Evolutionary conservation across 2,329 filamentous ascomycete genomes (phyloP), one percentile per base, ranked within the genome.

Genomic region (Beauveria sp.): DNA sequence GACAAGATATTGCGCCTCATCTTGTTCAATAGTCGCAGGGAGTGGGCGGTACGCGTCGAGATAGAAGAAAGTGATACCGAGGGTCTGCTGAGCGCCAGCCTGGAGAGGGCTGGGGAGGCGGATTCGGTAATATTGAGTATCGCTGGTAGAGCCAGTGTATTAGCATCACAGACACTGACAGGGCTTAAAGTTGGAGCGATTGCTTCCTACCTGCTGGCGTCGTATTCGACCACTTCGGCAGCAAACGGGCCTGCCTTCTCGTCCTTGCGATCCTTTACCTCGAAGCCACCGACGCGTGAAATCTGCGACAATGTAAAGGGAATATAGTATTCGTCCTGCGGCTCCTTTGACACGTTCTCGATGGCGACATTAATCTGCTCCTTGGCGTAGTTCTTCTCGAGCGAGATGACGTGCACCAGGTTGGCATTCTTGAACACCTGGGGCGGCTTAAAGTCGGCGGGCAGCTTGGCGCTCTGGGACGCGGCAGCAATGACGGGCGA

Each of bases 391-490:
- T 87, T 90, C 81, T 97, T 98, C 77, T 98, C 93, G 63, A 97
- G 77, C 67, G 96, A 96, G 71, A 96, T 88, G 66, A 89, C 88
- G 70, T 95, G 90, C 57, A 98, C 89, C 34, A 98, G 77, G 74
- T 99, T 98, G 75, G 83, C 83, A 76, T 99, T 97, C 79, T 93
- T 91, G 80, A 96, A 99, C 67, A 93, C 90, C 73, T 91, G 90
- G 16, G 93, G 89, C 60, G 93, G 92, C 75, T 85, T 88, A 80
- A 97, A 96, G 64, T 82, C 81, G 67, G 83, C 75, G 49, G 86
- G 85, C 64, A 86, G 74, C 73, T 85, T 85, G 66, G 85, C 83
- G 49, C 57, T 52, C 62, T 83, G 70, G 49, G 73, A 72, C 64
- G 71, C 69, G 69, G 67, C 69, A 64, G 76, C 75, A 64, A 82